Base-by-base conservation (phyloP, 139 green algal genomes). In the Chlamydomonas applanata region DNA sequence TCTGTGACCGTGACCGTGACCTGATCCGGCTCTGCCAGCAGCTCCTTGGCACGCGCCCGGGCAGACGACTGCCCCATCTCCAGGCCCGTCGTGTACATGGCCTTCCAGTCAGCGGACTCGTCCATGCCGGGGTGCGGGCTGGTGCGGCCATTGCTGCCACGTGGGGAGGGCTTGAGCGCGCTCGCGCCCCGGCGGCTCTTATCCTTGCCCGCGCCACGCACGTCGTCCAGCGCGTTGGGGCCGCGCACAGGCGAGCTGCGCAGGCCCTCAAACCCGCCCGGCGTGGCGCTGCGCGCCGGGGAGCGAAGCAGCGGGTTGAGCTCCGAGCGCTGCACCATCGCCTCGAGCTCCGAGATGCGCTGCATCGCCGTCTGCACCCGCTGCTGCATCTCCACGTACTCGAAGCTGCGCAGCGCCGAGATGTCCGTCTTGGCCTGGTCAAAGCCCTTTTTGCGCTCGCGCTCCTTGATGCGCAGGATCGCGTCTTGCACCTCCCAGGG, bases 401-500 rank as follows among this genome's bases (percentile, higher is more conserved):
- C 81, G 27, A 81, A 86, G 46, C 66, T 80, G 57, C 81, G 79
- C 52, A 87, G 74, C 52, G 46, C 69, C 1, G 61, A 46, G 17
- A 83, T 78, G 72, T 90, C 85, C 4, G 67, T 46, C 60, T 79
- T 79, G 33, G 75, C 74, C 64, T 86, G 79, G 13, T 82, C 81
- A 3, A 84, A n/a, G 27, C 85, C 85, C 36, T 78, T 78, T 14
- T 70, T 46, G 22, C 81, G 68, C 64, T 90, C 85, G 19, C 82
- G 79, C 33, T 81, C 69, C 70, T 80, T 80, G 69, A 84, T 77
- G 17, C 79, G 69, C 17, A 34, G 17, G 29, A 84, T 76, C 3
- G 73, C 79, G n/a, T 80, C 73, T 73, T 84, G 79, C 53, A 90
- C 81, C 79, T 90, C 85, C 85, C 85, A 90, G 1, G 85, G 85